A percentile compares a stretch with the other conserved stretches of the same genome.
Conservation (phyloP, 352 stramenopile genomes). For the Globisporangium polare region DNA sequence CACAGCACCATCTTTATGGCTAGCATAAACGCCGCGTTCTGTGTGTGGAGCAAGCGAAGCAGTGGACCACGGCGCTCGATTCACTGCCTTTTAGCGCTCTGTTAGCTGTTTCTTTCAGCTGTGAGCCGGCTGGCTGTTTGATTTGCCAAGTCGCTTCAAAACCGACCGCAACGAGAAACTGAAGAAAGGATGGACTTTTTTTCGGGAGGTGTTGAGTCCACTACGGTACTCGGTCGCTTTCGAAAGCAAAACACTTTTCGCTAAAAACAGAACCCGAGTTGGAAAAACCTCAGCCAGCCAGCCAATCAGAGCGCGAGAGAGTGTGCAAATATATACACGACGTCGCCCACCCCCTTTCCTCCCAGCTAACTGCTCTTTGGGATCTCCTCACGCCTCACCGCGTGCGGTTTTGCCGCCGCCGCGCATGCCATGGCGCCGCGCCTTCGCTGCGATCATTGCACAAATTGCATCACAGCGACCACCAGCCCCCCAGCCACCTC, state of each 20-base stretch:
- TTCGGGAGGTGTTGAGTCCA: slow-evolving; percentile 3
- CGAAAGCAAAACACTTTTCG: background rate
- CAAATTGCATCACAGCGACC: slow-evolving; percentile 5
- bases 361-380: background rate
- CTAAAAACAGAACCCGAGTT: background rate
- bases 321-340: background rate
- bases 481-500: background rate
- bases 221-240: background rate
- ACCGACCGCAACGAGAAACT: background rate
- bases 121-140: too few relatives aligned
- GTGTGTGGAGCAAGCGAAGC: too few relatives aligned
- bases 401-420: background rate
- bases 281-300: background rate
- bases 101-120: too few relatives aligned
- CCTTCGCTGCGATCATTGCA: background rate
- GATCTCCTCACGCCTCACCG: background rate
- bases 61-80: too few relatives aligned
- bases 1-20: too few relatives aligned
- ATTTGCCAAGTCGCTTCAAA: too few relatives aligned
- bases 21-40: too few relatives aligned
- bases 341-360: background rate
- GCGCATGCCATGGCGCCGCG: background rate
- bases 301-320: background rate
- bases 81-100: too few relatives aligned
- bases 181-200: slow-evolving; percentile 10